Evolutionary conservation across 2,329 filamentous ascomycete species (phyloP).

Genomic region (Capronia epimyces): DNA sequence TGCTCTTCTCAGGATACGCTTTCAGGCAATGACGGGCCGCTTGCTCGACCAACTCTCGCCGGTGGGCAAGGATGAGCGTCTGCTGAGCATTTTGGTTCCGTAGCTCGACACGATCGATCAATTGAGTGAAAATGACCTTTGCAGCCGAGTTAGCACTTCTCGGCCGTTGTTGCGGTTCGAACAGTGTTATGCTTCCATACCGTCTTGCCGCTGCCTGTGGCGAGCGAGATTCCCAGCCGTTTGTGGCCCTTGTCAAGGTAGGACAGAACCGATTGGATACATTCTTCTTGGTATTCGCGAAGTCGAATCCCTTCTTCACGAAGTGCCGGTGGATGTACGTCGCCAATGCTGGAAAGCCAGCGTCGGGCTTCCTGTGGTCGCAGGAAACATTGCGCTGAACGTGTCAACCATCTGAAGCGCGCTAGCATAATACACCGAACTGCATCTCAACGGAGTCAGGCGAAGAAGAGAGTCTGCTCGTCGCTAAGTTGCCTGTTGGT

Average conservation of each 20-base stretch:
- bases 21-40: constrained; percentile 76
- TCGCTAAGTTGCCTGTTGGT: background rate
- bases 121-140: constrained; percentile 89
- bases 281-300: constrained; percentile 85
- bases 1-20: constrained; percentile 71
- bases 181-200: constrained; percentile 42
- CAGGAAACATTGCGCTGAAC: constrained; percentile 10
- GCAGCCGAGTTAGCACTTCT: background rate
- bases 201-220: constrained; percentile 85
- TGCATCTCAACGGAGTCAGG: background rate
- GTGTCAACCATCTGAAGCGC: constrained; percentile 31
- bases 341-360: constrained; percentile 26
- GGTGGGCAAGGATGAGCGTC: constrained; percentile 86
- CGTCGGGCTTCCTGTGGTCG: constrained; percentile 23
- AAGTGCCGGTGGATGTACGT: constrained; percentile 15
- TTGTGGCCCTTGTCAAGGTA: constrained; percentile 67
- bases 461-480: background rate
- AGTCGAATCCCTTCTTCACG: constrained; percentile 51
- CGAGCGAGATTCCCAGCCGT: constrained; percentile 75
- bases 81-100: constrained; percentile 57
- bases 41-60: constrained; percentile 89
- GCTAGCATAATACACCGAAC: constrained; percentile 26
- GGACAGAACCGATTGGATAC: constrained; percentile 71
- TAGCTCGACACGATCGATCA: constrained; percentile 70
- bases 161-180: background rate